Evolutionary conservation across 305 asterid genomes (phyloP), one percentile per base, ranked within the genome.

Genomic region (Vinca major): DNA sequence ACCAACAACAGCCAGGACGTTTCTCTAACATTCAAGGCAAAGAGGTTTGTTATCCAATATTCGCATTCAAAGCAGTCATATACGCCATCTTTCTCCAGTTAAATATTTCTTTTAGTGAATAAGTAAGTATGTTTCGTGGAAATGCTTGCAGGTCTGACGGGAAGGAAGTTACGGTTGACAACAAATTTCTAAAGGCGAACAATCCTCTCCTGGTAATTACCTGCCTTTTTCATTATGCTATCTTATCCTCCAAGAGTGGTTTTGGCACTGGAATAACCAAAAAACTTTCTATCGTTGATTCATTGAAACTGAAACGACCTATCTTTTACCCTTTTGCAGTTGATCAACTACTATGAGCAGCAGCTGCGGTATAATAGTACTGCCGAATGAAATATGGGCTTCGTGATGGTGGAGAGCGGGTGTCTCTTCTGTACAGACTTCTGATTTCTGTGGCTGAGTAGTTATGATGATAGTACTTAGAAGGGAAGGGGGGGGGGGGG

Each of bases 341-440:
- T 91, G 81, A 87, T 91, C 66, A 82, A 82, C 73, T 91, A 65
- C 74, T 91, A 91, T 10, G 97, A 89, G 91, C 80, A 84, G 78
- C 79, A 87, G 67, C 76, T 91, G 65, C 86, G 95, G 41, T 89
- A 85, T 72, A 78, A 19, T 69, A 84, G 33, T 26, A 26, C 86
- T 7, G 60, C 85, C 45, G 5, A 41, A 53, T 80, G 4, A 26
- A 51, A 48, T 54, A 71, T 19, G 43, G 26, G 56, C 40, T 62
- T 26, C 53, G 60, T 44, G 62, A 43, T 9, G 58, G 56, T 16
- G 73, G 39, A 36, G 17, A n/a, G 7, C 52, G 65, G 70, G 54
- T 62, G 63, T 73, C 67, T 63, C 37, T 63, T 39, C 49, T 82
- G 83, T 83, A 80, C 75, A 76, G 69, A 50, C 81, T 60, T 61